Evolutionary conservation across 2,329 filamentous ascomycete species (phyloP), one percentile per base, ranked within the genome.

Genomic region (Xylariaceae sp.): DNA sequence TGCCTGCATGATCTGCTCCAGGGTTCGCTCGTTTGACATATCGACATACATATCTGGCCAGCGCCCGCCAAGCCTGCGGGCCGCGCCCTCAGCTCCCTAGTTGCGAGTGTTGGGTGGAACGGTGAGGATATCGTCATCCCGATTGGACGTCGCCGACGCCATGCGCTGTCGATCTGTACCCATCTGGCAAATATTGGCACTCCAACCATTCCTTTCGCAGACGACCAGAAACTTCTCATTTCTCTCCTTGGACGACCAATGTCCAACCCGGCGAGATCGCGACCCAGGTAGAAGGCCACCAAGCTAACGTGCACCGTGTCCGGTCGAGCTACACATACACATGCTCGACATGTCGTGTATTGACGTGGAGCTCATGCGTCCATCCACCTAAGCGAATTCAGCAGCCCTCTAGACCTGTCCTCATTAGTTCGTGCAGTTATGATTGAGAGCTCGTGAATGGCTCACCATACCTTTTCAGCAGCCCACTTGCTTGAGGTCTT

Each of bases 81-180:
- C 38, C 51, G 54, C 48, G 50, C 22, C 51, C 51, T 56, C 54
- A 54, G 54, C 54, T 54, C 31, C 41, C 51, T 51, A 56, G 48
- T 46, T n/a, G 47, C 22, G 53, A 40, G 48, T 53, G 46, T 47
- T 50, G 47, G 47, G 22, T 50, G 53, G 50, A n/a, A 6, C 33
- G 17, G 14, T 10, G 17, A 28, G 12, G 43, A 7, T 34, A 40
- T 47, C 38, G 43, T 36, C 16, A 43, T 51, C 42, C 53, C 44
- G 42, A 56, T 56, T 56, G 50, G 53, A 50, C 6, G 19, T 17
- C 13, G 11, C 17, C 48, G 6, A 19, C 10, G n/a, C 9, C 13
- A 18, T 13, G 14, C 16, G 16, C 28, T 12, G 50, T 40, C 44
- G 47, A 54, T 54, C 51, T 6, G 9, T 39, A 36, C 41, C n/a